Base-by-base conservation (phyloP, 2,329 filamentous ascomycete species). In the Xylaria hypoxylon region DNA sequence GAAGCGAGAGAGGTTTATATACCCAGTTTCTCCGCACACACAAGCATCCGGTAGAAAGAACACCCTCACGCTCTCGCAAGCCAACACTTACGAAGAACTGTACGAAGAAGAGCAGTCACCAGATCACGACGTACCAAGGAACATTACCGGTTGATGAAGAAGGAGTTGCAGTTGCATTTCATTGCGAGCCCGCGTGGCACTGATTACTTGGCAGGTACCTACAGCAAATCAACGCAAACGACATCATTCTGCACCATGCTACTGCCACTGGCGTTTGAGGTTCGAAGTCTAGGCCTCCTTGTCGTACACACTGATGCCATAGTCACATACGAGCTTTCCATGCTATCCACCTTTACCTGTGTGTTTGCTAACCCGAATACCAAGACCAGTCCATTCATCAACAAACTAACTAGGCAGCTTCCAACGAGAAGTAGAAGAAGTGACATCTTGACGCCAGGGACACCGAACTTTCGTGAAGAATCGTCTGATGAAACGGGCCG, bases 141-240 rank as follows among this genome's bases (percentile, higher is more conserved):
- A 24, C 26, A 13, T 35, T 45, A 47, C 7, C 7, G 3, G 19
- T 31, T 17, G 19, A 19, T 28, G 44, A 22, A 33, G 5, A 48
- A 15, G 48, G 38, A 64, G 59, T 42, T 31, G n/a, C 47, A 64
- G 59, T 42, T 31, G n/a, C 59, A 13, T 17, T 15, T 56, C 24
- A 28, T 10, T 26, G n/a, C 22, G 8, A 5, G 33, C 5, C 4
- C 15, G 19, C 35, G 15, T 51, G 19, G 26, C n/a, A 35, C 60
- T 63, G 44, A 63, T 51, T 22, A 7, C 22, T 52, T 26, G 47
- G 28, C 13, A 64, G 53, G 61, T 53, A 52, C 52, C 33, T 33
- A 10, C 51, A 44, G 13, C 10, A 48, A 57, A 24, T 22, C 8
- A 24, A 51, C 47, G 17, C 35, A 26, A 19, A 38, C 5, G 15